Percentiles rank a stretch among this genome's conserved stretches.
Conservation (phyloP, 768 basidiomycete genomes). For the Cytidiella melzeri region DNA sequence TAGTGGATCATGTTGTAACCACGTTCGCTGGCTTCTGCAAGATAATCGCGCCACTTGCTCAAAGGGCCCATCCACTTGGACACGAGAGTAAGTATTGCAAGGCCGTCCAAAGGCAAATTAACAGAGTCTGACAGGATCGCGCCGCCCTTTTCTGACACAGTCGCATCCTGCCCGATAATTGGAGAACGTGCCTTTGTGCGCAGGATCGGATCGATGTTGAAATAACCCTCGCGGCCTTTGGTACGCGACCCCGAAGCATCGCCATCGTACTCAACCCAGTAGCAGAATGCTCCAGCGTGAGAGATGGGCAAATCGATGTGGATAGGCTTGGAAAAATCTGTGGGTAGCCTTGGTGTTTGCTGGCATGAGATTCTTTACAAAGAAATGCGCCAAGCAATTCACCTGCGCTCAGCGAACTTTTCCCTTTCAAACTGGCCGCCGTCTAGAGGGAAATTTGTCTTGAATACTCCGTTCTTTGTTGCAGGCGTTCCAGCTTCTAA, state of each 20-base stretch:
- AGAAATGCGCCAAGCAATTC: slow-evolving; percentile 25
- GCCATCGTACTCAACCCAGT: slow-evolving; percentile 89
- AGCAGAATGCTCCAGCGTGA: slow-evolving; percentile 92
- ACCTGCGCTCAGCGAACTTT: slow-evolving; percentile 71
- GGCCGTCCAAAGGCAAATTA: slow-evolving; percentile 79
- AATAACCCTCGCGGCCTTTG: slow-evolving; percentile 86
- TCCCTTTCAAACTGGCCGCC: slow-evolving; percentile 81
- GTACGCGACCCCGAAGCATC: slow-evolving; percentile 51
- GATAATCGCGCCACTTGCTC: slow-evolving; percentile 69
- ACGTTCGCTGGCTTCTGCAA: slow-evolving; percentile 76
- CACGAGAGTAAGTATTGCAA: slow-evolving; percentile 84
- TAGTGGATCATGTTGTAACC: slow-evolving; percentile 99
- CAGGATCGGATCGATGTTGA: slow-evolving; percentile 93
- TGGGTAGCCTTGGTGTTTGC: slow-evolving; percentile 56
- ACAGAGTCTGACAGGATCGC: slow-evolving; percentile 44
- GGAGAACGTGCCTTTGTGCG: slow-evolving; percentile 64
- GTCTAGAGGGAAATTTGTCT: slow-evolving; percentile 95
- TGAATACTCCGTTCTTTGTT: slow-evolving; percentile 85
- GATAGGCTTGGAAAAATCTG: slow-evolving; percentile 84
- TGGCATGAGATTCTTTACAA: neutral
- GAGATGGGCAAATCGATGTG: slow-evolving; percentile 94
- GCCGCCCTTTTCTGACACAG: slow-evolving; percentile 47
- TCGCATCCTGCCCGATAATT: slow-evolving; percentile 56
- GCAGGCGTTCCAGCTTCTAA: slow-evolving; percentile 91
- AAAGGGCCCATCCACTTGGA: slow-evolving; percentile 98